Evolutionary conservation across 2,329 filamentous ascomycete species (phyloP), one percentile per base, ranked within the genome.

Genomic region (Pseudovirgaria hyperparasitica): DNA sequence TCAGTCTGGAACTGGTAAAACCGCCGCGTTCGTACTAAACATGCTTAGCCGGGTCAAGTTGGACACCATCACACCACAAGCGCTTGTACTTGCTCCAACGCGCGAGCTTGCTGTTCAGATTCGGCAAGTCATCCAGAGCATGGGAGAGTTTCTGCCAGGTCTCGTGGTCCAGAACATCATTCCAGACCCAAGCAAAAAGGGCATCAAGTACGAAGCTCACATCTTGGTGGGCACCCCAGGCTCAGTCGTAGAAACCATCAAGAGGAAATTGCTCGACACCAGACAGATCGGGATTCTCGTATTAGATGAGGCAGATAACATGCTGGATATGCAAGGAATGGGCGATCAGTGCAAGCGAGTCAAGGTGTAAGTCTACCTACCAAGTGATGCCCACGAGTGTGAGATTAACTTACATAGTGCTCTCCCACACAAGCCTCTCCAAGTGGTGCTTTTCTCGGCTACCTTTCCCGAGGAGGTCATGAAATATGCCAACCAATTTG

Each of bases 1-100:
- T n/a, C 90, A 98, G 56, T 98, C 90, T 2, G 90, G 90, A 42
- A 98, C 90, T 12, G 90, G 90, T 48, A 98, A 98, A 65, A 98
- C 90, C 0, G 90, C 86, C 12, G 90, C 90, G 13, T 98, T 98
- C 54, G 82, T 90, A 23, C 76, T 93, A 35, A 92, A 92, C 34
- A 80, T 92, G 34, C 69, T 98, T 21, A 81, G 81, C 32, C 82
- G 90, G 36, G 60, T 96, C 48, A 84, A 98, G 46, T 70, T 86
- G 32, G 62, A 48, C 27, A 67, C 70, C 37, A 66, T 75, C 12
- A 60, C 72, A 16, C 86, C 87, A 2, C 90, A 98, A 59, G 85
- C 85, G 9, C 60, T 98, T 22, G 77, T 86, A 18, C 71, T 98
- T 17, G 90, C 87, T 3, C 90, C 90, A 1, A 94, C 82, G 39